A percentile compares a stretch with the other conserved stretches of the same genome.
Conservation (phyloP, 371 early-diverging fungal genomes). For the Fennellomyces sp. region DNA sequence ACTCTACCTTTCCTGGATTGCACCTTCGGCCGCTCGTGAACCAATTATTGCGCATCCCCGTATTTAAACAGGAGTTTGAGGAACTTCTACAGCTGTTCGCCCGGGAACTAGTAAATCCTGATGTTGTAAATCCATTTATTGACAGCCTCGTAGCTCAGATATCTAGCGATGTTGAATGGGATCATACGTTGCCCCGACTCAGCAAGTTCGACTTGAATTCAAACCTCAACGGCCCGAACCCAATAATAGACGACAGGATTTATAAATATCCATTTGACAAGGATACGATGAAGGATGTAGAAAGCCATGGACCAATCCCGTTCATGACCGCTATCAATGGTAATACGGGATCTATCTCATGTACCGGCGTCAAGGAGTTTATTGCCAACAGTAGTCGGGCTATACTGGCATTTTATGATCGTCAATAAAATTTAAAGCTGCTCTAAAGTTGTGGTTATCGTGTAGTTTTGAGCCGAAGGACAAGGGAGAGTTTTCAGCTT, state of each 20-base stretch:
- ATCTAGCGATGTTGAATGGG: conserved; percentile 42
- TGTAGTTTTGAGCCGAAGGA: too few relatives aligned
- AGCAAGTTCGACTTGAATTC: conserved; percentile 8
- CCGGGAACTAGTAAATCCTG: conserved; percentile 21
- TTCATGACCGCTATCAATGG: conserved; percentile 19
- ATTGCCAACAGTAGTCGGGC: neutral
- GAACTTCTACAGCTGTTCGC: conserved; percentile 12
- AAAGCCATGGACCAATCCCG: neutral
- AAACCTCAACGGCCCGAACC: neutral
- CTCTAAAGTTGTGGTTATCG: too few relatives aligned
- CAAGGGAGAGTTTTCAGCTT: too few relatives aligned
- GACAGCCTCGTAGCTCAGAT: conserved; percentile 28
- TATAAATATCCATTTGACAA: neutral
- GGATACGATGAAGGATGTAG: neutral
- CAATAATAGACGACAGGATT: neutral
- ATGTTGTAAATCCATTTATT: conserved; percentile 20
- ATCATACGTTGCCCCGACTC: conserved; percentile 23
- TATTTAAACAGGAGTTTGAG: conserved; percentile 30
- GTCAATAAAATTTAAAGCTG: too few relatives aligned
- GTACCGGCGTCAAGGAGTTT: conserved; percentile 23
- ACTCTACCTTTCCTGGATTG: conserved; percentile 25
- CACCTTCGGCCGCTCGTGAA: conserved; percentile 5
- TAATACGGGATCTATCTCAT: conserved; percentile 7
- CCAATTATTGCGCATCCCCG: conserved; percentile 19
- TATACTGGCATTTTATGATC: neutral